Evolutionary conservation across 208 protist species (phyloP), one percentile per base, ranked within the genome.

Genomic region (Acanthamoeba divionensis): DNA sequence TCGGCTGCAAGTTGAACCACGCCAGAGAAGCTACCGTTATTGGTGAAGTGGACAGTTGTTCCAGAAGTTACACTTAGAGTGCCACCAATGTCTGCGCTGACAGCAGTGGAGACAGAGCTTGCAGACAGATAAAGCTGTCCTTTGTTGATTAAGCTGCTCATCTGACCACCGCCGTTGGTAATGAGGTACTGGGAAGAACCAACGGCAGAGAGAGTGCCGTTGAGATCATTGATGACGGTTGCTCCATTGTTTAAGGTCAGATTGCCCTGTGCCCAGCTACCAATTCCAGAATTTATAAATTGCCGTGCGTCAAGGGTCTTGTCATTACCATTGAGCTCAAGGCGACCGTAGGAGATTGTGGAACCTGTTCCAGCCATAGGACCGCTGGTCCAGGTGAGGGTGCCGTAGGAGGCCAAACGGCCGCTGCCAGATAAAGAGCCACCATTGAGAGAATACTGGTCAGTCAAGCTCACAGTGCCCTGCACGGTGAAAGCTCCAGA

Each of bases 11-110:
- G 60, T n/a, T 86, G 36, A 41, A 86, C 10, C 29, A 57, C 36
- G 75, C 75, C 36, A 38, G 52, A 18, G 75, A 86, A 86, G 48
- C 54, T 86, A 57, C 75, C 75, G 75, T 86, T 86, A 50, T 66
- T 44, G 75, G 26, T 66, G 75, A 86, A 86, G 75, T n/a, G 10
- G 10, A 86, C 52, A n/a, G 47, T 41, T 41, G 36, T 41, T 6
- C 36, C 36, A 41, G 36, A 41, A 41, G 36, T 41, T 1, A 41
- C 36, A 5, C 36, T 41, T 41, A 41, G 36, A 41, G 36, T 41
- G 36, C 36, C 36, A 6, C 36, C 36, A 41, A 41, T 41, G 36
- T 41, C 36, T 1, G 36, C 36, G 36, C 5, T 41, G 36, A 41
- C 36, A 41, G 36, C 2, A 41, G 5, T 41, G 36, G 36, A 41